Percentiles rank a stretch among this genome's conserved stretches.
Evolutionary conservation across 116 monocot genomes (phyloP).

Genomic region (Dioscorea cayenensis): DNA sequence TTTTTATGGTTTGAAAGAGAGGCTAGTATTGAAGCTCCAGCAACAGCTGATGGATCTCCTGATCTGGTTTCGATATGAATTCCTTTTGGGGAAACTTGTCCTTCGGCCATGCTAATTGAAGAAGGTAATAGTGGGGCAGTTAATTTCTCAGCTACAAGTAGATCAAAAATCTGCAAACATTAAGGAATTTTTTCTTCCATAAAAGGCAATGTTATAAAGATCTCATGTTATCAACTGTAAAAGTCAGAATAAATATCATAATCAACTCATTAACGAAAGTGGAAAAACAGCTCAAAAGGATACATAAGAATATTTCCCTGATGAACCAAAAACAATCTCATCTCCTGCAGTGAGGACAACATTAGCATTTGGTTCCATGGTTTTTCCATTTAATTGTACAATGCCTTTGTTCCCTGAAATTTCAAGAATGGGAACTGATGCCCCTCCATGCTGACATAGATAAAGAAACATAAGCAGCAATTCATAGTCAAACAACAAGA

Average conservation of each 20-base stretch:
- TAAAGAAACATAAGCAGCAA: constrained; percentile 5
- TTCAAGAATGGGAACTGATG: constrained; percentile 46
- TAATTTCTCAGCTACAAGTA: constrained; percentile 30
- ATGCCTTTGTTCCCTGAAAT: constrained; percentile 56
- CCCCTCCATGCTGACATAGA: constrained; percentile 36
- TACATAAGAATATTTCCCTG: constrained; percentile 94
- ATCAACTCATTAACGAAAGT: neutral
- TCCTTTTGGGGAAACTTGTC: constrained; percentile 32
- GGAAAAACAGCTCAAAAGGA: constrained; percentile 33
- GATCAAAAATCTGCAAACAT: constrained; percentile 44
- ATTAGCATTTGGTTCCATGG: constrained; percentile 32
- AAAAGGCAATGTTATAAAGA: neutral
- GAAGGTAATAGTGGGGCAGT: constrained; percentile 17
- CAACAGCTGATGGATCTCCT: constrained; percentile 63
- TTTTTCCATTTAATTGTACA: constrained; percentile 71
- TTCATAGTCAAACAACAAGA: neutral
- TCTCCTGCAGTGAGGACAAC: constrained; percentile 66
- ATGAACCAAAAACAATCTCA: constrained; percentile 79
- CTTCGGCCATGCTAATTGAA: constrained; percentile 28
- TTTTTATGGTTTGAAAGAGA: constrained; percentile 68
- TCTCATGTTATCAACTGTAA: neutral
- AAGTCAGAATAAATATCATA: no score
- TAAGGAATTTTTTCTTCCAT: constrained; percentile 28
- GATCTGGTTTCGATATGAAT: constrained; percentile 38
- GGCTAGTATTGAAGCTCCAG: constrained; percentile 82